Percentiles rank a stretch among this genome's conserved stretches.
Evolutionary conservation across 139 green algal species (phyloP).

Genomic region (Trebouxia sp.): DNA sequence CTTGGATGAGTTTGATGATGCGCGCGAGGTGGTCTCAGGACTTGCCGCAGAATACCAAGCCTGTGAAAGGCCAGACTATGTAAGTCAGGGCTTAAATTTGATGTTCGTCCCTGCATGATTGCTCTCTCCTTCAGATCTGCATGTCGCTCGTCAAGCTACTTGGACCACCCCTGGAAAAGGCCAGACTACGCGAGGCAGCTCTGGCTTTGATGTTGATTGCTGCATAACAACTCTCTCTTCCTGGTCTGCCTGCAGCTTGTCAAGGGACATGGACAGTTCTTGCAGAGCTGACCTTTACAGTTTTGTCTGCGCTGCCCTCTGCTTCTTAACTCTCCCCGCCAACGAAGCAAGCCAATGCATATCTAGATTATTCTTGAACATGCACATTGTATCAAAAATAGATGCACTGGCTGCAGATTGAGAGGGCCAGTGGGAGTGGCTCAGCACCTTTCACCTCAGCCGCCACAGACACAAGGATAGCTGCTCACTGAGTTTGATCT

Average conservation of each 20-base stretch:
- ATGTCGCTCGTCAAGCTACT: too few species aligned
- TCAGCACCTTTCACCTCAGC: neutral
- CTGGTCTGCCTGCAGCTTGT: too few species aligned
- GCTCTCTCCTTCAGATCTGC: too few species aligned
- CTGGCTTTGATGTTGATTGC: too few species aligned
- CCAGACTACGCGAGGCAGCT: too few species aligned
- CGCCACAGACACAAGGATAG: constrained; percentile 16
- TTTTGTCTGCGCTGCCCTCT: neutral
- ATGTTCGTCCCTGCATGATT: neutral
- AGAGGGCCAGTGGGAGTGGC: neutral
- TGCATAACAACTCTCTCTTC: too few species aligned
- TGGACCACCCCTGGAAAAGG: too few species aligned
- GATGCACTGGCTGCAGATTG: constrained; percentile 15
- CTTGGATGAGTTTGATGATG: constrained; percentile 92
- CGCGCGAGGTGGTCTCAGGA: constrained; percentile 66
- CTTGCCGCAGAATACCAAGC: constrained; percentile 65
- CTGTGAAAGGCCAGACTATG: constrained; percentile 65
- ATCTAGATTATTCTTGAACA: too few species aligned
- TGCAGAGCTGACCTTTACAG: neutral
- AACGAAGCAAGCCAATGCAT: too few species aligned
- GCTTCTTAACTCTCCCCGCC: too few species aligned
- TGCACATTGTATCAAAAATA: too few species aligned
- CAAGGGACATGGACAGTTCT: neutral
- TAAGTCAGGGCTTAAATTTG: constrained; percentile 21
- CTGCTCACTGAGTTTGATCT: constrained; percentile 18